These are phyloP conservation scores for Chrysoporthe cubensis DNA, from an alignment of 2,329 filamentous ascomycete genomes.

Conservation along the genomic window DNA sequence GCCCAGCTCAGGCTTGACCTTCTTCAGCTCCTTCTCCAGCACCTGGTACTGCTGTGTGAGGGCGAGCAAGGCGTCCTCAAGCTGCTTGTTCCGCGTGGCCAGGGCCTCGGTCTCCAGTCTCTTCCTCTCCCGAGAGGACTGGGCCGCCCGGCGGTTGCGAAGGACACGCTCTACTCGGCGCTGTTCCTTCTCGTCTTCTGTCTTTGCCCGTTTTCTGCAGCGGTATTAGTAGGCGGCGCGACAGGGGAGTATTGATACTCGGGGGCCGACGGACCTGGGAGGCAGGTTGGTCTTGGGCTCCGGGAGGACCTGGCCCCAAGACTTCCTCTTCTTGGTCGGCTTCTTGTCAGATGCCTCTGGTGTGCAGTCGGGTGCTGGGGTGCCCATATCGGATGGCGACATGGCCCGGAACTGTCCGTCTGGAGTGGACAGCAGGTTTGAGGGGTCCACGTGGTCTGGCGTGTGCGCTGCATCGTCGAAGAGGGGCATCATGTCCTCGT, in stretches of 20 bases:
- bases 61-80: conserved; percentile 65
- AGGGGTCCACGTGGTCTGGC: conserved; percentile 44
- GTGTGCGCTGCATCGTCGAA: conserved; percentile 46
- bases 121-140: conserved; percentile 95
- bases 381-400: conserved; percentile 25
- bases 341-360: conserved; percentile 58
- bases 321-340: conserved; percentile 90
- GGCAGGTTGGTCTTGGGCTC: conserved; percentile 96
- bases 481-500: conserved; percentile 54
- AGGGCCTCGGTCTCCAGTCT: conserved; percentile 85
- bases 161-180: conserved; percentile 96
- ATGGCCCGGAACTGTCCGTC: conserved; percentile 6
- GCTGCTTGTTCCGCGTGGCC: conserved; percentile 72
- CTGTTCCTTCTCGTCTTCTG: conserved; percentile 98
- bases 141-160: conserved; percentile 91
- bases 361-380: conserved; percentile 30
- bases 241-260: conserved; percentile 1
- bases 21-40: conserved; percentile 54
- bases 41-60: conserved; percentile 58
- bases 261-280: conserved; percentile 66
- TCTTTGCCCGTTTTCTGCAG: conserved; percentile 91
- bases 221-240: conserved; percentile 12
- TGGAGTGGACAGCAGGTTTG: conserved; percentile 42
- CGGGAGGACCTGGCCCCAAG: conserved; percentile 96
- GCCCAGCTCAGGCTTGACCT: conserved; percentile 50